A percentile compares a stretch with the other conserved stretches of the same genome.
These are phyloP conservation scores for Pinus tabuliformis DNA, from an alignment of 75 land plant species.

Conservation along the genomic window DNA sequence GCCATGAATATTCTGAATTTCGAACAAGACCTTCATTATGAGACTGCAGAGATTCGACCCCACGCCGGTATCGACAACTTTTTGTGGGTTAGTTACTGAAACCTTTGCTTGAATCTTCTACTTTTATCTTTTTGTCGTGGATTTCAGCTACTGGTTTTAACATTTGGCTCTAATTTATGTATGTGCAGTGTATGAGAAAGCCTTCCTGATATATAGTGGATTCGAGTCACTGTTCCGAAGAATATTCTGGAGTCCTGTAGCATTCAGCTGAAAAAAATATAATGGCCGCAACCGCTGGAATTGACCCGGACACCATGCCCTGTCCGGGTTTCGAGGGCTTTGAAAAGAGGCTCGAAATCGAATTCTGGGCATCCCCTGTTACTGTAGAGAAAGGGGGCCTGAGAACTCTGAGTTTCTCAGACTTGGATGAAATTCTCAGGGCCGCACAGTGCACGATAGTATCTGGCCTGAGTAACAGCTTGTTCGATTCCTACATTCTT, in stretches of 20 bases:
- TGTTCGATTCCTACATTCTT: constrained; percentile 70
- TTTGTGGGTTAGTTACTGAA: background rate
- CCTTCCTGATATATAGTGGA: background rate
- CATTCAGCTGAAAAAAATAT: background rate
- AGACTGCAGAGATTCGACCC: background rate
- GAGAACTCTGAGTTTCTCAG: constrained; percentile 26
- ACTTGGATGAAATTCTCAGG: constrained; percentile 37
- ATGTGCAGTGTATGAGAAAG: background rate
- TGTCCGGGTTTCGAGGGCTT: constrained; percentile 75
- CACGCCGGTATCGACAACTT: no score
- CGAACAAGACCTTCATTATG: background rate
- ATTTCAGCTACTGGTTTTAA: background rate
- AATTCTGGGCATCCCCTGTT: constrained; percentile 44
- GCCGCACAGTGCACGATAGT: constrained; percentile 81
- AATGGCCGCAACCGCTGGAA: background rate
- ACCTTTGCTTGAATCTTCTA: background rate
- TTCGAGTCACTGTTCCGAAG: background rate
- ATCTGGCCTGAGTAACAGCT: constrained; percentile 49
- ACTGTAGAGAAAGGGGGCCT: constrained; percentile 25
- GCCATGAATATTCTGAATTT: background rate
- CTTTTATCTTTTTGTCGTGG: background rate
- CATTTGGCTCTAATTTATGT: background rate
- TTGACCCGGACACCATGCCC: constrained; percentile 26
- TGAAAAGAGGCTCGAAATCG: constrained; percentile 77
- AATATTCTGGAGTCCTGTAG: background rate